Base-by-base conservation (phyloP, 1,284 basidiomycete genomes). In the Ustilago hordei region DNA sequence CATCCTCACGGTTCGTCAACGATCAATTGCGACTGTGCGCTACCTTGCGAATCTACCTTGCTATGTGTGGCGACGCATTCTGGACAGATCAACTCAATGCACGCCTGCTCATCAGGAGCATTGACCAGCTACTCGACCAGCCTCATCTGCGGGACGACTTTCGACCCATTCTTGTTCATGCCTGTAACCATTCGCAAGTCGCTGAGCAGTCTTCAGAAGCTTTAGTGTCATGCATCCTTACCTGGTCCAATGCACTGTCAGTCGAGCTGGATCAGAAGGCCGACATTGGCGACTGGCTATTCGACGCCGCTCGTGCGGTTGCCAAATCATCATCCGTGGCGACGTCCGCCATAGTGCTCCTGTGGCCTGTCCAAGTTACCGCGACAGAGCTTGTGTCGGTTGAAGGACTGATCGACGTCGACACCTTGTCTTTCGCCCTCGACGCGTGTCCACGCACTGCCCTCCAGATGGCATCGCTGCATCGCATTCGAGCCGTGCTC, bases 21-120 rank as follows among this genome's bases (percentile, higher is more conserved):
- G 94, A 97, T 82, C 94, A 97, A 85, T 86, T 91, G 52, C 91
- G 95, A 7, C 87, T 92, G 35, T 85, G 95, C 36, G 91, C 93
- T 63, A 90, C 91, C 0, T 87, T 97, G 31, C 91, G 78, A 5
- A 64, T 83, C 12, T 83, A 77, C 55, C 45, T 82, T 31, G 73
- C 81, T 4, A 64, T 81, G 66, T 69, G 62, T 35, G 66, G 55
- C 19, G 67, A 64, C 38, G 19, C 52, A 8, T 56, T 83, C 60
- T 58, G 60, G 58, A 35, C 35, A 4, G 68, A 75, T 41, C 54
- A 64, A 0, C 60, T 75, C 13, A 76, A 86, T 3, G 80, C 83
- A 23, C 64, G 57, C 50, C 88, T 91, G 2, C 87, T 97, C 53
- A 88, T 93, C 54, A 91, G 91, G 50, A 91, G 92, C 28, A 89